These are phyloP conservation scores for Talaromyces pinophilus DNA, from an alignment of 2,329 filamentous ascomycete genomes.

Conservation along the genomic window DNA sequence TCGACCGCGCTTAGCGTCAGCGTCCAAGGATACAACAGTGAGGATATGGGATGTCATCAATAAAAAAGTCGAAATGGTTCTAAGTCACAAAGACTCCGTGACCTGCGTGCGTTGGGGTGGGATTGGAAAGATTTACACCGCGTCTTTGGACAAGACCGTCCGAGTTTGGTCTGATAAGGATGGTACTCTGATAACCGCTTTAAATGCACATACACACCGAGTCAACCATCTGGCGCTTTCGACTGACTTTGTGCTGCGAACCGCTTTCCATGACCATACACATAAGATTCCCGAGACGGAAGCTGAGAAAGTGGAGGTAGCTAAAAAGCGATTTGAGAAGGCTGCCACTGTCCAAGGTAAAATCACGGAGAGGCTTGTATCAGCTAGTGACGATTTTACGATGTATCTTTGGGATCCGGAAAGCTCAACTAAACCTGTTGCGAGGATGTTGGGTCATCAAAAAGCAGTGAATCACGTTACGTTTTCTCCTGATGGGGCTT, in stretches of 20 bases:
- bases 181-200: slow-evolving; percentile 76
- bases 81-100: slow-evolving; percentile 84
- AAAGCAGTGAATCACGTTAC: slow-evolving; percentile 96
- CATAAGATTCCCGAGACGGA: slow-evolving; percentile 67
- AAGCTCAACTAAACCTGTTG: slow-evolving; percentile 76
- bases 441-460: slow-evolving; percentile 88
- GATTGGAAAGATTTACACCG: slow-evolving; percentile 78
- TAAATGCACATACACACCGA: slow-evolving; percentile 85
- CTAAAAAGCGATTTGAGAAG: slow-evolving; percentile 80
- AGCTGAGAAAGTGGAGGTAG: slow-evolving; percentile 71
- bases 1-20: slow-evolving; percentile 78
- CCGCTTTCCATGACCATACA: slow-evolving; percentile 81
- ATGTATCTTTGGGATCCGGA: slow-evolving; percentile 94
- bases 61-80: slow-evolving; percentile 74
- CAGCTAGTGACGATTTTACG: slow-evolving; percentile 91
- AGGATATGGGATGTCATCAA: slow-evolving; percentile 82
- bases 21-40: slow-evolving; percentile 86
- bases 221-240: slow-evolving; percentile 94
- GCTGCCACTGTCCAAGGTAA: slow-evolving; percentile 75
- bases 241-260: slow-evolving; percentile 85
- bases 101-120: slow-evolving; percentile 95
- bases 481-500: slow-evolving; percentile 84
- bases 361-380: slow-evolving; percentile 80
- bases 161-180: slow-evolving; percentile 83
- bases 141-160: slow-evolving; percentile 87